Evolutionary conservation across 2,329 filamentous ascomycete genomes (phyloP).

Genomic region (Ophiocordyceps camponoti-leonardi): DNA sequence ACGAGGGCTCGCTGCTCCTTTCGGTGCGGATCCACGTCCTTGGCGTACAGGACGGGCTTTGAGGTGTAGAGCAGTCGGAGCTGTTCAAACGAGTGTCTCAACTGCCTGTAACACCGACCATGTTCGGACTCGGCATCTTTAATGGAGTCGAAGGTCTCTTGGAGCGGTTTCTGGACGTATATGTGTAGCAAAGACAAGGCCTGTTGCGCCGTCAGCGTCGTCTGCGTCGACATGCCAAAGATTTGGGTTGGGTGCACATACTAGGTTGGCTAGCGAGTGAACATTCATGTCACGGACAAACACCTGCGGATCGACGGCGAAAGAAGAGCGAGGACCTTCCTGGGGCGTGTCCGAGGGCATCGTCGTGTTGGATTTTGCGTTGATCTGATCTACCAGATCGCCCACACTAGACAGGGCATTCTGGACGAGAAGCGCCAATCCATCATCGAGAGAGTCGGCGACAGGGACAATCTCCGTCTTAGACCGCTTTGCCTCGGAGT

Average conservation of each 20-base stretch:
- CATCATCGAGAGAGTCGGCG: constrained; percentile 16
- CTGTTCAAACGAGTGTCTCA: constrained; percentile 16
- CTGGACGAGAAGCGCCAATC: constrained; percentile 19
- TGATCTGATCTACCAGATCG: constrained; percentile 18
- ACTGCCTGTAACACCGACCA: constrained; percentile 12
- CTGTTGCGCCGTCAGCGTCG: constrained; percentile 8
- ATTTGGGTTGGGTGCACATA: constrained; percentile 10
- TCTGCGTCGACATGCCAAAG: not conserved
- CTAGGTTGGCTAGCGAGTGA: constrained; percentile 22
- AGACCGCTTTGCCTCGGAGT: constrained; percentile 15
- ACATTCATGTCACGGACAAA: constrained; percentile 20
- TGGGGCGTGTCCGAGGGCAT: constrained; percentile 9
- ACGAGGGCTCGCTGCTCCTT: constrained; percentile 18
- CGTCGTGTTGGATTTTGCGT: constrained; percentile 6
- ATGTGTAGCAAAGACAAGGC: constrained; percentile 21
- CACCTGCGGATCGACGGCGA: constrained; percentile 18
- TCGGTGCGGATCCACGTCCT: constrained; percentile 16
- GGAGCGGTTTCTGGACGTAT: constrained; percentile 18
- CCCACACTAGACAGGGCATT: constrained; percentile 22
- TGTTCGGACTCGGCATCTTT: constrained; percentile 16
- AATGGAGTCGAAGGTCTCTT: constrained; percentile 16
- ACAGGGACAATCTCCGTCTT: constrained; percentile 13
- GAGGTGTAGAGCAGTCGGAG: constrained; percentile 16
- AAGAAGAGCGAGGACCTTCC: constrained; percentile 9
- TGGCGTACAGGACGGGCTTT: constrained; percentile 14